These are phyloP conservation scores for Coriaria nepalensis DNA, from an alignment of 306 rosid genomes.

Conservation along the genomic window DNA sequence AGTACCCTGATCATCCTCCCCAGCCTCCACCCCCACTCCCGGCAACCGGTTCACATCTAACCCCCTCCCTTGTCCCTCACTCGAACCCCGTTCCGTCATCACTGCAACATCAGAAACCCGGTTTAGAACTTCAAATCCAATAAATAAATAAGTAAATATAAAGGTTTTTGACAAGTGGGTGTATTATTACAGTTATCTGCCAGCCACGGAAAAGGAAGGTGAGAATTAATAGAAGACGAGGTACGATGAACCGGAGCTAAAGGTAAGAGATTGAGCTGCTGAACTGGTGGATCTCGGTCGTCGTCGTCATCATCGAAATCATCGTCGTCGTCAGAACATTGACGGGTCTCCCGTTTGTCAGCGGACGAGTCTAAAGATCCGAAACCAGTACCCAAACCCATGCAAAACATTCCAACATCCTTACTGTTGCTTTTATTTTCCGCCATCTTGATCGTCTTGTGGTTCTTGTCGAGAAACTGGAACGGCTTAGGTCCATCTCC, in stretches of 20 bases:
- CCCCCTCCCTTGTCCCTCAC: constrained; percentile 36
- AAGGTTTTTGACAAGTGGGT: neutral
- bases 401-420: constrained; percentile 32
- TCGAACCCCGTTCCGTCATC: constrained; percentile 26
- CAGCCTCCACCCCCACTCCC: constrained; percentile 33
- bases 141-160: neutral
- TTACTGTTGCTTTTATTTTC: neutral
- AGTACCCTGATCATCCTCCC: constrained; percentile 43
- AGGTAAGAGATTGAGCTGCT: constrained; percentile 65
- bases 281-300: constrained; percentile 51
- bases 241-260: constrained; percentile 48
- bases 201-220: constrained; percentile 58
- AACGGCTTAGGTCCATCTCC: constrained; percentile 56
- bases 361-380: neutral
- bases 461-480: constrained; percentile 28
- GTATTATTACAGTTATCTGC: constrained; percentile 40
- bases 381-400: constrained; percentile 37
- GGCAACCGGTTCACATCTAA: constrained; percentile 50
- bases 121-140: neutral
- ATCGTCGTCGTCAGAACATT: constrained; percentile 5
- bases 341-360: no score
- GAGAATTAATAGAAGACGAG: constrained; percentile 19
- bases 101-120: constrained; percentile 19
- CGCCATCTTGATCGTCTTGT: constrained; percentile 5
- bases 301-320: constrained; percentile 8